Conservation (phyloP, 768 basidiomycete species). For the Pulveroboletus ravenelii region DNA sequence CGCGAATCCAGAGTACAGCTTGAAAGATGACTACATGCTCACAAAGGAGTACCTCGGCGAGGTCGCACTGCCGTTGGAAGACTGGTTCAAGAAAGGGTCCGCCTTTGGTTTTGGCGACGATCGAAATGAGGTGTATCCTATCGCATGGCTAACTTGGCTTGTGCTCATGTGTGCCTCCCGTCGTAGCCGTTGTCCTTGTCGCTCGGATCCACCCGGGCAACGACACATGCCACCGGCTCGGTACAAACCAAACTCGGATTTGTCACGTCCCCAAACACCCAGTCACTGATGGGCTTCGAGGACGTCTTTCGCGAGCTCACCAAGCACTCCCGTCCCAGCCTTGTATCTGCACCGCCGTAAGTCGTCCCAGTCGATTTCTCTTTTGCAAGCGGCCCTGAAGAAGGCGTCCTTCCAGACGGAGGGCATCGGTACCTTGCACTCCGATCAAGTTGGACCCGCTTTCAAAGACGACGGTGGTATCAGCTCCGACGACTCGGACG, state of each 20-base stretch:
- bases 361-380: constrained; percentile 33
- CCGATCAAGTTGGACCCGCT: constrained; percentile 47
- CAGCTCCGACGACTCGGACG: constrained; percentile 39
- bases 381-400: background rate
- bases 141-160: background rate
- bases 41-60: constrained; percentile 95
- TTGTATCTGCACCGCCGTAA: constrained; percentile 73
- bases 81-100: constrained; percentile 61
- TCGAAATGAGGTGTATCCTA: constrained; percentile 56
- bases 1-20: constrained; percentile 57
- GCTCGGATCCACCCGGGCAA: constrained; percentile 47
- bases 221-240: constrained; percentile 45
- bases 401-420: constrained; percentile 51
- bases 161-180: background rate
- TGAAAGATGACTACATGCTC: constrained; percentile 68
- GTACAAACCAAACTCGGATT: constrained; percentile 63
- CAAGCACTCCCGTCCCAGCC: constrained; percentile 57
- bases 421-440: constrained; percentile 79
- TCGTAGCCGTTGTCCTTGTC: constrained; percentile 42
- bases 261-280: constrained; percentile 39
- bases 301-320: constrained; percentile 60
- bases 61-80: constrained; percentile 66
- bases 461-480: constrained; percentile 79
- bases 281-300: constrained; percentile 45
- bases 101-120: constrained; percentile 53